Evolutionary conservation across 768 basidiomycete genomes (phyloP).

Genomic region (Boletus subparvulus): DNA sequence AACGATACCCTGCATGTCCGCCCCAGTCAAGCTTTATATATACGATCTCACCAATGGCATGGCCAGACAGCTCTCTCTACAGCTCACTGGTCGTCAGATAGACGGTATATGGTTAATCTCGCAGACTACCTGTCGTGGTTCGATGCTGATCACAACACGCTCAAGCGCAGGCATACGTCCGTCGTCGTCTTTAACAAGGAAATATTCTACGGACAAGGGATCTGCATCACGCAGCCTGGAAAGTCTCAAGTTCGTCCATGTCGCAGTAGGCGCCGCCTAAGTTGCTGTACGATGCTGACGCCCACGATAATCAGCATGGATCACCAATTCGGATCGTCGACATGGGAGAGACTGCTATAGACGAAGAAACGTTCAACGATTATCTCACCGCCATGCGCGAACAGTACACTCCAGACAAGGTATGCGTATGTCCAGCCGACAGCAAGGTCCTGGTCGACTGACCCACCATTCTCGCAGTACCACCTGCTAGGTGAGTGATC

Average conservation of each 20-base stretch:
- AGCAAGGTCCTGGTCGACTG: background rate
- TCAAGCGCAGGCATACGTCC: constrained; percentile 77
- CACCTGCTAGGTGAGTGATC: constrained; percentile 68
- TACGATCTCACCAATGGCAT: constrained; percentile 91
- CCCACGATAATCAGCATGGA: constrained; percentile 56
- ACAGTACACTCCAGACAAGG: constrained; percentile 89
- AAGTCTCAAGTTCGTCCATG: constrained; percentile 68
- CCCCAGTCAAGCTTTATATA: constrained; percentile 75
- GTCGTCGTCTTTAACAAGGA: constrained; percentile 86
- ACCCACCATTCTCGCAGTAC: constrained; percentile 50
- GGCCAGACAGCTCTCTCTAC: constrained; percentile 72
- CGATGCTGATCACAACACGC: constrained; percentile 8
- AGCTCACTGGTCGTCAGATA: constrained; percentile 85
- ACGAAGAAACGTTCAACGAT: constrained; percentile 82
- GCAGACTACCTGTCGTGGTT: background rate
- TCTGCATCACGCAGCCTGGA: constrained; percentile 68
- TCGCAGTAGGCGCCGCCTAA: background rate
- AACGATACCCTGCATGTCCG: constrained; percentile 16
- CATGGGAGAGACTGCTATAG: constrained; percentile 78
- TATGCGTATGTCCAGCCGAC: constrained; percentile 31
- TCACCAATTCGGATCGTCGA: constrained; percentile 65
- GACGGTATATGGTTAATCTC: constrained; percentile 83
- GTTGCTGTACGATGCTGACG: background rate
- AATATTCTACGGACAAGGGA: constrained; percentile 89
- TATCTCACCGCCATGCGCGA: constrained; percentile 74